Percentiles rank a stretch among this genome's conserved stretches.
These are phyloP conservation scores for Populus ilicifolia DNA, from an alignment of 345 rosid genomes.

Conservation along the genomic window DNA sequence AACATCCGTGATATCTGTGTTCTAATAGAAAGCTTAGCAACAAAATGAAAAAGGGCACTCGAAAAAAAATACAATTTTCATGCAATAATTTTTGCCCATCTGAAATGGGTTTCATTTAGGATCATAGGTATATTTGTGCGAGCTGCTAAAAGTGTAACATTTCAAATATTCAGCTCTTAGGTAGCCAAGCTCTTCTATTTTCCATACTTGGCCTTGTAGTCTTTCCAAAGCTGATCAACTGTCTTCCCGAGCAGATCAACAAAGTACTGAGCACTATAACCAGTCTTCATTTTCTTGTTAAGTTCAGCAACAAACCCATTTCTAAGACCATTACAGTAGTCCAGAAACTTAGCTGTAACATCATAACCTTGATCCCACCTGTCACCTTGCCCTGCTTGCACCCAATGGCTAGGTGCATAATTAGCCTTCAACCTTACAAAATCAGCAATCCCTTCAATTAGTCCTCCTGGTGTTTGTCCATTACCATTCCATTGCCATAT, in stretches of 20 bases:
- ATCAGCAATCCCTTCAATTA: constrained; percentile 69
- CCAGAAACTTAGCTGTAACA: constrained; percentile 61
- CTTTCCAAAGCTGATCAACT: constrained; percentile 63
- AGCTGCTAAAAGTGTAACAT: background rate
- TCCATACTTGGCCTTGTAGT: constrained; percentile 61
- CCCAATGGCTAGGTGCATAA: constrained; percentile 54
- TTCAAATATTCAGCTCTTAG: background rate
- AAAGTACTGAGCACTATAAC: constrained; percentile 41
- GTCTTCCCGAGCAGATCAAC: constrained; percentile 57
- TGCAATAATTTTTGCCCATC: background rate
- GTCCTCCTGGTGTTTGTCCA: constrained; percentile 38
- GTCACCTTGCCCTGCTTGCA: constrained; percentile 49
- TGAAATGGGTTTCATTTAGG: background rate
- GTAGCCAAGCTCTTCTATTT: constrained; percentile 6
- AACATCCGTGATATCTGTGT: background rate
- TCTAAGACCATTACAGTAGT: constrained; percentile 46
- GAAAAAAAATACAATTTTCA: background rate
- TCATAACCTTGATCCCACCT: constrained; percentile 75
- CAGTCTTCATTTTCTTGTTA: constrained; percentile 58
- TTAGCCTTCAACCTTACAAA: constrained; percentile 59
- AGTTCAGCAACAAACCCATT: constrained; percentile 65
- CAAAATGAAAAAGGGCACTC: background rate
- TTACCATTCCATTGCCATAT: constrained; percentile 76
- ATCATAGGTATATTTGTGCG: background rate
- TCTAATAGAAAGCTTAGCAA: background rate